Base-by-base conservation (phyloP, 2,329 filamentous ascomycete genomes). In the Cercospora beticola region DNA sequence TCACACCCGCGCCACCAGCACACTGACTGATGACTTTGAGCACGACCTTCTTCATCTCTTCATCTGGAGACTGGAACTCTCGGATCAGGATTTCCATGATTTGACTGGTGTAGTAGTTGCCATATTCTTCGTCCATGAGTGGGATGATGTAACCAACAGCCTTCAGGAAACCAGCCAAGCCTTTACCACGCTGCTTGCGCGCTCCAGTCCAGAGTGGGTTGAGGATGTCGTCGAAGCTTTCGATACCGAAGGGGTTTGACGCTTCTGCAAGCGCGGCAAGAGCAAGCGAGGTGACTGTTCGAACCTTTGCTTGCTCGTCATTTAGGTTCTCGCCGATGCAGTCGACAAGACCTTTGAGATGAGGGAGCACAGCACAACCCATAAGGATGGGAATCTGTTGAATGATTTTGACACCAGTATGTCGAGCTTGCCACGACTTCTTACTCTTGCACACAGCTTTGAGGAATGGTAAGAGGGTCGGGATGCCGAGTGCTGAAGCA, bases 11-110 rank as follows among this genome's bases (percentile, higher is more conserved):
- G 2, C 94, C 98, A 74, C 91, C 91, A 7, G 95, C 92, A 78
- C 95, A 98, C 78, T 99, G 95, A 18, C 94, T 97, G 16, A 99
- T 89, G 30, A 99, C 95, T 82, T 98, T 98, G 68, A 99, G 84
- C 7, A 99, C 95, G 0, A 99, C 95, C 83, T 99, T 99, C 83
- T 98, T 99, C 95, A 99, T 99, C 81, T 99, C 95, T 81, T 99
- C 95, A 73, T 99, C 95, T 0, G 95, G 95, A 0, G 94, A 97
- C 6, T 93, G 92, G 77, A 99, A 99, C 78, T 99, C 95, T 76
- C 95, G 89, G 31, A 98, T 88, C 14, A 99, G 84, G 76, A 98
- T 98, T 80, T 98, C 95, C 94, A 99, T 98, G 76, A 99, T 97
- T 80, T 99, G 94, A 74, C 90, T 92, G 8, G 95, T 98, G 78